Evolutionary conservation across 2,329 filamentous ascomycete species (phyloP).

Genomic region (Hymenoscyphus fraxineus): DNA sequence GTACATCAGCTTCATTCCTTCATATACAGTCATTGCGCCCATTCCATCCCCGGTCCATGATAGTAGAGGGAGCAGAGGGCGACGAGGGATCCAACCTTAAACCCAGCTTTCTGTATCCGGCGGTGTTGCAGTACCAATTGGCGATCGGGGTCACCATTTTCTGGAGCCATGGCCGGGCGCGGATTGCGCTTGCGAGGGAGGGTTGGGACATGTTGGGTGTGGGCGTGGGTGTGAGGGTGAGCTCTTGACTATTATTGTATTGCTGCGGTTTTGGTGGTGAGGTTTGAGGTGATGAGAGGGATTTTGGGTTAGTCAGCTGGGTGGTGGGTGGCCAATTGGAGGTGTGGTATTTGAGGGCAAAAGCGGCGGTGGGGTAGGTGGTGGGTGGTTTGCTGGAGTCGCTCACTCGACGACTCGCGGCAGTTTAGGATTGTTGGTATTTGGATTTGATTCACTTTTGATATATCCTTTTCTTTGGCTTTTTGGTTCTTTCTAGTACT

Average conservation of each 20-base stretch:
- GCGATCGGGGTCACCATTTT: slow-evolving; percentile 76
- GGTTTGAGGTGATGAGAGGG: not conserved
- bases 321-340: not conserved
- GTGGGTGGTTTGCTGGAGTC: no score
- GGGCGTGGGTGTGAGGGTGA: slow-evolving; percentile 16
- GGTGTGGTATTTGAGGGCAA: not conserved
- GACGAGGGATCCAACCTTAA: slow-evolving; percentile 59
- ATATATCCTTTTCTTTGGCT: no score
- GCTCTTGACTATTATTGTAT: slow-evolving; percentile 3
- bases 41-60: slow-evolving; percentile 11
- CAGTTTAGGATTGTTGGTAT: not conserved
- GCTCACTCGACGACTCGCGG: not conserved
- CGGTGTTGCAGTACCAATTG: slow-evolving; percentile 83
- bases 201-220: slow-evolving; percentile 35
- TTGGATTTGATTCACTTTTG: not conserved
- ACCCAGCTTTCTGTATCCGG: slow-evolving; percentile 90
- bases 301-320: slow-evolving; percentile 8
- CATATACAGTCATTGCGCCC: not conserved
- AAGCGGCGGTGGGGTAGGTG: slow-evolving; percentile 2
- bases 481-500: no score
- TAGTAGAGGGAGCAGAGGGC: not conserved
- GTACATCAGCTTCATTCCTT: slow-evolving; percentile 18
- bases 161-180: slow-evolving; percentile 81
- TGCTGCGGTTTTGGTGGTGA: not conserved
- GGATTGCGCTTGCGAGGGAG: slow-evolving; percentile 70